These are phyloP conservation scores for Aspergillus coremiiformis DNA, from an alignment of 495 filamentous ascomycete species.

Conservation along the genomic window DNA sequence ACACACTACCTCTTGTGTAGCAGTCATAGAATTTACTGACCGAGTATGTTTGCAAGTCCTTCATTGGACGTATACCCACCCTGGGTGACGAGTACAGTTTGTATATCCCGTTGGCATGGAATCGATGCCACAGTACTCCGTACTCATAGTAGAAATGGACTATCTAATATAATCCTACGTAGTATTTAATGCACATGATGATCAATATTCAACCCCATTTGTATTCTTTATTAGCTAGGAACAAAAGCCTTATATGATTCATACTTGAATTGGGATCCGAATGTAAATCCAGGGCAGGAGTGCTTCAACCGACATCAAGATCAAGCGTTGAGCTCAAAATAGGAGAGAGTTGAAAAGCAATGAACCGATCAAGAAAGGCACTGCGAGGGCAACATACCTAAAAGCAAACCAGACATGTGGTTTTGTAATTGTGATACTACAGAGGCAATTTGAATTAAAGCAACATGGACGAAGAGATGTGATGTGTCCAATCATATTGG, in stretches of 20 bases:
- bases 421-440: neutral
- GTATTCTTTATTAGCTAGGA: too few species aligned
- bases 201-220: too few species aligned
- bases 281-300: too few species aligned
- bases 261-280: too few species aligned
- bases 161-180: too few species aligned
- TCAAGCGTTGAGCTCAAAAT: neutral
- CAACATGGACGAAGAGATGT: neutral
- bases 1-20: neutral
- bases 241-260: too few species aligned
- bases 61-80: neutral
- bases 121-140: too few species aligned
- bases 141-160: neutral
- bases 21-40: constrained; percentile 1
- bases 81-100: neutral
- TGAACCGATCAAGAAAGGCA: neutral
- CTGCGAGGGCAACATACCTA: neutral
- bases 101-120: neutral
- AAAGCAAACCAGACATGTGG: neutral
- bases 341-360: neutral
- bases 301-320: too few species aligned
- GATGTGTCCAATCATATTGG: neutral
- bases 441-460: neutral
- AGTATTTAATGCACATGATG: too few species aligned
- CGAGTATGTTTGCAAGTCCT: neutral